phyloP scores from a whole-genome alignment of 768 basidiomycete species.

The Roridomyces roridus region DNA sequence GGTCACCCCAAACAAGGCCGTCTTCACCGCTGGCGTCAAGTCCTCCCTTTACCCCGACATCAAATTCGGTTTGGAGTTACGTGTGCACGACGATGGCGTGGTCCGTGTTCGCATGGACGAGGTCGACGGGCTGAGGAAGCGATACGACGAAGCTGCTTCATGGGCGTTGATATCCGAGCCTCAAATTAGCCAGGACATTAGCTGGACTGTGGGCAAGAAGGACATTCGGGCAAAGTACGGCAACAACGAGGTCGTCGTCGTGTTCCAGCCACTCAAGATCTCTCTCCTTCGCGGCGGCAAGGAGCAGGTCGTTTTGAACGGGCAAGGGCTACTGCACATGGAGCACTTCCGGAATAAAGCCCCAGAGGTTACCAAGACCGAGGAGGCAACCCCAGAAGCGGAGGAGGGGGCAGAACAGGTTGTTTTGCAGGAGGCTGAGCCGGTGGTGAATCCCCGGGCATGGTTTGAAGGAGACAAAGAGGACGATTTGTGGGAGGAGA shows the following conservation, averaged over 20 bases:
- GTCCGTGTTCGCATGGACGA: slow-evolving; percentile 95
- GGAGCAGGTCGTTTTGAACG: slow-evolving; percentile 90
- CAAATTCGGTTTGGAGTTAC: slow-evolving; percentile 81
- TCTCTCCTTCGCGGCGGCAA: slow-evolving; percentile 74
- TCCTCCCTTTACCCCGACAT: slow-evolving; percentile 86
- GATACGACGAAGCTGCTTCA: slow-evolving; percentile 90
- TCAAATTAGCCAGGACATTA: slow-evolving; percentile 57
- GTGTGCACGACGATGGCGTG: slow-evolving; percentile 87
- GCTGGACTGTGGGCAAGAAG: slow-evolving; percentile 71
- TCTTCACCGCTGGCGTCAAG: slow-evolving; percentile 77
- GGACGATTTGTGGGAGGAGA: slow-evolving; percentile 90
- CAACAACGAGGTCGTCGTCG: slow-evolving; percentile 68
- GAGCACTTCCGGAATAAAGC: slow-evolving; percentile 89
- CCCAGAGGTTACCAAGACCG: slow-evolving; percentile 47
- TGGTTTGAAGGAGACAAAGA: slow-evolving; percentile 94
- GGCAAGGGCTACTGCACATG: slow-evolving; percentile 92
- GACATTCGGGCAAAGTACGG: slow-evolving; percentile 72
- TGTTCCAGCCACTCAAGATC: slow-evolving; percentile 79
- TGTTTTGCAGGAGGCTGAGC: slow-evolving; percentile 58
- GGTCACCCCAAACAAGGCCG: slow-evolving; percentile 57
- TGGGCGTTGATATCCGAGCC: slow-evolving; percentile 90
- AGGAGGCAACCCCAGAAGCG: slow-evolving; percentile 44
- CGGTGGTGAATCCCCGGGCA: slow-evolving; percentile 50
- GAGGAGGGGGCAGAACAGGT: slow-evolving; percentile 51
- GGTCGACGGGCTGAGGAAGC: slow-evolving; percentile 73